Evolutionary conservation across 805 yeast species (phyloP).

Genomic region (Myxozyma neglecta): DNA sequence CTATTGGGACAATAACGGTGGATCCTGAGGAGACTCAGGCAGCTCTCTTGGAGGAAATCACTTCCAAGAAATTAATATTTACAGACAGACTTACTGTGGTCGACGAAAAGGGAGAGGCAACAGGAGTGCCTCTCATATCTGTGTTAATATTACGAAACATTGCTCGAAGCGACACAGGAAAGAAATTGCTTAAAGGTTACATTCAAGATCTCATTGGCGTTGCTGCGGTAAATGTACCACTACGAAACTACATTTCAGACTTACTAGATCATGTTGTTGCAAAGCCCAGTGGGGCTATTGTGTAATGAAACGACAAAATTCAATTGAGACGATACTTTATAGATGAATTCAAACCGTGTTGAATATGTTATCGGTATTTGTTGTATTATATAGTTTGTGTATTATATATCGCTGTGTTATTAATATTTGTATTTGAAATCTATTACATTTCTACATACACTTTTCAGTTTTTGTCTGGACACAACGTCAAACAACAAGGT

Average conservation of each 20-base stretch:
- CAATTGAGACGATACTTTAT: background rate
- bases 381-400: background rate
- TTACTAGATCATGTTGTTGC: slow-evolving; percentile 26
- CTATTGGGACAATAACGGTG: background rate
- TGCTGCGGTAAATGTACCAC: slow-evolving; percentile 32
- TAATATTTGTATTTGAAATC: background rate
- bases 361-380: background rate
- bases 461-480: too few species aligned
- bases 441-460: too few species aligned
- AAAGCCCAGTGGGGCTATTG: slow-evolving; percentile 12
- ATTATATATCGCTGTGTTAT: background rate
- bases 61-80: slow-evolving; percentile 7
- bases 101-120: slow-evolving; percentile 36
- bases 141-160: slow-evolving; percentile 42
- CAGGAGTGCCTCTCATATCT: slow-evolving; percentile 38
- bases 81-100: slow-evolving; percentile 28
- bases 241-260: slow-evolving; percentile 31
- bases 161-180: slow-evolving; percentile 37
- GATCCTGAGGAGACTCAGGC: background rate
- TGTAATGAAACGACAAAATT: too few species aligned
- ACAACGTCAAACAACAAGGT: too few species aligned
- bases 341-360: background rate
- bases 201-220: slow-evolving; percentile 26
- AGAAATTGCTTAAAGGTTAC: slow-evolving; percentile 29
- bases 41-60: background rate